Evolutionary conservation across 2,329 filamentous ascomycete species (phyloP).

Genomic region (Epichloe amarillans): DNA sequence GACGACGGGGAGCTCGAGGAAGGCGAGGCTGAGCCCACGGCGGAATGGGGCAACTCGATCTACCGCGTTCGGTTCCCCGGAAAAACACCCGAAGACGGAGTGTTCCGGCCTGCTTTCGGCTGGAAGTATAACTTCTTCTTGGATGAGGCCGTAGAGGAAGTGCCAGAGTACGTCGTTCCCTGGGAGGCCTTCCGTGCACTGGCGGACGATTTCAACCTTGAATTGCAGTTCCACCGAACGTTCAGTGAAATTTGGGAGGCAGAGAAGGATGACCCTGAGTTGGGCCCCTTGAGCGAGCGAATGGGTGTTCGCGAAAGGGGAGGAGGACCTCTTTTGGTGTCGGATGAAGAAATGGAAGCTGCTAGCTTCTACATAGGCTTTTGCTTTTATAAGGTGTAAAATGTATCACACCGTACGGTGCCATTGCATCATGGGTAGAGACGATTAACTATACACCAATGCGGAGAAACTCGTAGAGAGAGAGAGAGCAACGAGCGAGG

Average conservation of each 20-base stretch:
- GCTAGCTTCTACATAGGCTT: conserved; percentile 87
- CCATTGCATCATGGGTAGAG: too few relatives aligned
- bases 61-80: conserved; percentile 84
- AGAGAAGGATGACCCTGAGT: conserved; percentile 70
- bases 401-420: too few relatives aligned
- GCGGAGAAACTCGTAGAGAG: not conserved
- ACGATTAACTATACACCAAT: too few relatives aligned
- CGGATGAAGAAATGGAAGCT: conserved; percentile 82
- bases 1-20: conserved; percentile 42
- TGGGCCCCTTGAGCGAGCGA: conserved; percentile 80
- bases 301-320: conserved; percentile 78
- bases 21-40: conserved; percentile 47
- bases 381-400: conserved; percentile 87
- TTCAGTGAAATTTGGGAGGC: conserved; percentile 87
- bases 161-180: conserved; percentile 94
- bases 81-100: conserved; percentile 68
- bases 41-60: conserved; percentile 86
- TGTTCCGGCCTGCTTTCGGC: conserved; percentile 88
- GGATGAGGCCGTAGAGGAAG: conserved; percentile 88
- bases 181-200: conserved; percentile 96
- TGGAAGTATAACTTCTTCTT: conserved; percentile 98
- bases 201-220: conserved; percentile 92
- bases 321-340: conserved; percentile 55
- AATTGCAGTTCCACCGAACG: conserved; percentile 83
- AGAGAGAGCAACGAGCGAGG: not conserved